Evolutionary conservation across 495 filamentous ascomycete species (phyloP), one percentile per base, ranked within the genome.

Genomic region (Neurospora sp.): DNA sequence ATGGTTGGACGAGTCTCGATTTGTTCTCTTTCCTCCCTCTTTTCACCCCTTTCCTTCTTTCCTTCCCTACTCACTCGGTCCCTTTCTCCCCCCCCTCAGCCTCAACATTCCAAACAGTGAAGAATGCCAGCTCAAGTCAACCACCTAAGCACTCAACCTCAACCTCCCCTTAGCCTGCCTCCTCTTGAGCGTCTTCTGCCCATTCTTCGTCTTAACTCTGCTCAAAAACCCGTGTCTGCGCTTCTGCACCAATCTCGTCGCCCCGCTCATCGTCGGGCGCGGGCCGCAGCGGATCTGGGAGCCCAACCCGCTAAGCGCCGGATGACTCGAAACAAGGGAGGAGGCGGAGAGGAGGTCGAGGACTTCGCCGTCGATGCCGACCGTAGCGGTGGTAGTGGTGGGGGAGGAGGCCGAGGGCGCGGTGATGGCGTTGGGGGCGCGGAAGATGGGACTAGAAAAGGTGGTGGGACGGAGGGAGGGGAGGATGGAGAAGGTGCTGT

Each of bases 221-320:
- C 80, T 83, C n/a, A 87, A 73, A 75, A 86, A 87, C 16, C 85
- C 84, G 71, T 85, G 83, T 18, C 83, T 76, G 39, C 85, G 75
- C 80, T 86, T 86, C 77, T 85, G 83, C n/a, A 85, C 74, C n/a
- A 87, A 78, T n/a, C 85, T 80, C 54, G 77, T 84, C 69, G 78
- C 60, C 18, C 78, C 73, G 39, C 80, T 78, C 83, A 85, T 82
- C 44, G 83, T 86, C 41, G 83, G 77, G 35, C 84, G 81, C 44
- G 85, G 85, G 0, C 83, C 85, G 80, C 79, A 86, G 23, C 85
- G 82, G 62, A 85, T 78, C 78, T 86, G 85, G 37, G 71, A 70
- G 10, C 60, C 76, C 54, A 74, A 38, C 42, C 77, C 79, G 11
- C 76, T 77, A 23, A 86, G 77, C 42, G 81, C 81, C 49, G 85